A percentile compares a stretch with the other conserved stretches of the same genome.
phyloP scores from a whole-genome alignment of 2,329 filamentous ascomycete species.

The Cladophialophora immunda region DNA sequence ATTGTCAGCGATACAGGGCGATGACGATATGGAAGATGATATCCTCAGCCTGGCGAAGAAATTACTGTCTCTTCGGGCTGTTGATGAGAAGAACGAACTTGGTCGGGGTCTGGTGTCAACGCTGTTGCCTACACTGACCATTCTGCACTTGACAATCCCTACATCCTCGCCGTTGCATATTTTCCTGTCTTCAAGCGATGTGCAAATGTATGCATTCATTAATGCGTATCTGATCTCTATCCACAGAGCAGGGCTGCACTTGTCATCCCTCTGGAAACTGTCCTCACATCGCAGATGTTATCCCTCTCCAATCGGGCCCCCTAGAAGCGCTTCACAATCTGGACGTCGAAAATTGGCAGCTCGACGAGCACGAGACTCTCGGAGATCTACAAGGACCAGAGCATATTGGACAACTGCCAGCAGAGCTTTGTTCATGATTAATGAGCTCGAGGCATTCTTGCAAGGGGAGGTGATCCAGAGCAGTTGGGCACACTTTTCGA shows the following conservation, averaged over 20 bases:
- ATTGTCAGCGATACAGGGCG: conserved; percentile 77
- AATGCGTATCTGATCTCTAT: conserved; percentile 88
- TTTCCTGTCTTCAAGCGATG: conserved; percentile 79
- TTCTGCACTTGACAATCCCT: conserved; percentile 74
- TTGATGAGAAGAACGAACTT: conserved; percentile 56
- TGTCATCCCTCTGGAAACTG: conserved; percentile 87
- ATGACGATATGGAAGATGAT: conserved; percentile 78
- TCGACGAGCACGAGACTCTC: conserved; percentile 70
- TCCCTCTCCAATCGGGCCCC: conserved; percentile 73
- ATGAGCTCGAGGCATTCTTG: conserved; percentile 85
- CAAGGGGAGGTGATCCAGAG: conserved; percentile 87
- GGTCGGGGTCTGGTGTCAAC: conserved; percentile 28
- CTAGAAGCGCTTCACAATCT: conserved; percentile 67
- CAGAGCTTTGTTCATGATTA: conserved; percentile 86
- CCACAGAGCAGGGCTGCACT: conserved; percentile 81
- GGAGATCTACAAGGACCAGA: conserved; percentile 73
- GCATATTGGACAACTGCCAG: conserved; percentile 90
- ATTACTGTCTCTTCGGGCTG: conserved; percentile 72
- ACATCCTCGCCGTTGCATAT: conserved; percentile 84
- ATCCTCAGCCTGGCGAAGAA: conserved; percentile 83
- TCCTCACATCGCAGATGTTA: conserved; percentile 79
- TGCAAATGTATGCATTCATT: conserved; percentile 82
- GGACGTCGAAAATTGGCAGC: conserved; percentile 68
- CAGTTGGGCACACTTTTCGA: conserved; percentile 80
- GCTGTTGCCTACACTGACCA: conserved; percentile 78